Conservation (phyloP, 2,329 filamentous ascomycete species). For the Teratosphaeria gauchensis region DNA sequence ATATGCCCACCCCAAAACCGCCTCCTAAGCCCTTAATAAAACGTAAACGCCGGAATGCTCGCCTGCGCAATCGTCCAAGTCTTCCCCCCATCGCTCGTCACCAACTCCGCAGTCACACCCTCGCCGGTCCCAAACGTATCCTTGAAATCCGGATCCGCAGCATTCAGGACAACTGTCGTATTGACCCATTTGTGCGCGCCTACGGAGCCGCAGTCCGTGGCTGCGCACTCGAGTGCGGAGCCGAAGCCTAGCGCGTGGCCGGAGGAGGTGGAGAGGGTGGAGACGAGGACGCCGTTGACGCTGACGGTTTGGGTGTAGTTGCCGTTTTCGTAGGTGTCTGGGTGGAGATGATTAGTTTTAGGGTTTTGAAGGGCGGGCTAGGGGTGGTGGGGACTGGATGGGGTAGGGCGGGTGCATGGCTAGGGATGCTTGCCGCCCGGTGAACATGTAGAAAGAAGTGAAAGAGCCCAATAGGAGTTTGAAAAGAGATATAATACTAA, state of each 20-base stretch:
- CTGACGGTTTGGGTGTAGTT: slow-evolving; percentile 34
- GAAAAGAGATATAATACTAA: neutral
- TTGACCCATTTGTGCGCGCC: slow-evolving; percentile 34
- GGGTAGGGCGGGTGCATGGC: too few relatives aligned
- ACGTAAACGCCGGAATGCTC: neutral
- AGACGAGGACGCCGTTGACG: slow-evolving; percentile 30
- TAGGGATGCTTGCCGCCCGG: too few relatives aligned
- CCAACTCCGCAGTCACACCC: slow-evolving; percentile 34
- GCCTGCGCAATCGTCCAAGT: slow-evolving; percentile 25
- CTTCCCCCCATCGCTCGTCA: slow-evolving; percentile 32
- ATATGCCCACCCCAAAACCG: neutral
- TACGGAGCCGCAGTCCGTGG: slow-evolving; percentile 33
- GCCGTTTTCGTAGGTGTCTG: slow-evolving; percentile 25
- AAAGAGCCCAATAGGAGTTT: neutral
- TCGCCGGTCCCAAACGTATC: slow-evolving; percentile 27
- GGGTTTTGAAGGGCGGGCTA: neutral
- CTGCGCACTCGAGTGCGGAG: slow-evolving; percentile 7
- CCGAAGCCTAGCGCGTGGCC: neutral
- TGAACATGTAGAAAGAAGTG: too few relatives aligned
- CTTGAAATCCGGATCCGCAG: slow-evolving; percentile 30
- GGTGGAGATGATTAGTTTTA: neutral
- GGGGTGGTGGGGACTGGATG: too few relatives aligned
- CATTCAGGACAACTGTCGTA: slow-evolving; percentile 29
- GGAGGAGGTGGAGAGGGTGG: slow-evolving; percentile 33
- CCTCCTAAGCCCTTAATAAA: neutral